Conservation (phyloP, 140 eudicot genomes). For the Erigeron philadelphicus region DNA sequence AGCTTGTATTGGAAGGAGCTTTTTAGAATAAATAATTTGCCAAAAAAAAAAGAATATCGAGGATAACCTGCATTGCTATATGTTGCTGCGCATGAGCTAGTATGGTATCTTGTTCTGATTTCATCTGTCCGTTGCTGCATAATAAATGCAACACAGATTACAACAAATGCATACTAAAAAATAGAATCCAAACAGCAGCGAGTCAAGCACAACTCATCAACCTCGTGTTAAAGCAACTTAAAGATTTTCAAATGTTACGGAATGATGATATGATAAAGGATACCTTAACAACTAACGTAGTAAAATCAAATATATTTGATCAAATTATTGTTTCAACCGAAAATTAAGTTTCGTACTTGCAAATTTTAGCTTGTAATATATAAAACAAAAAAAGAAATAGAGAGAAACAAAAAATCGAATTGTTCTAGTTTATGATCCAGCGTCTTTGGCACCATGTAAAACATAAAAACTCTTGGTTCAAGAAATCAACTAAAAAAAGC, state of each 20-base stretch:
- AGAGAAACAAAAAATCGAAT: not conserved
- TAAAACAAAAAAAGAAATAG: not conserved
- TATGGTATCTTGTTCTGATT: conserved; percentile 67
- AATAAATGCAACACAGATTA: not conserved
- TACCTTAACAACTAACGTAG: not conserved
- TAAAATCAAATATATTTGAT: not conserved
- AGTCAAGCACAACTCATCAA: not conserved
- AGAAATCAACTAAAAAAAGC: not conserved
- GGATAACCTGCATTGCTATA: conserved; percentile 75
- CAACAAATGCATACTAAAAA: not conserved
- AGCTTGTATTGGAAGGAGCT: not conserved
- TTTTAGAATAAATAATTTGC: not conserved
- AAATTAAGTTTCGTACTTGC: not conserved
- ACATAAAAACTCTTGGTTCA: not conserved
- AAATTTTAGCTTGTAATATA: not conserved
- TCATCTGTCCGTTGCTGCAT: conserved; percentile 69
- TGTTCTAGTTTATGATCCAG: not conserved
- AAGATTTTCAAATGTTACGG: not conserved
- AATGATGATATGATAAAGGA: not conserved
- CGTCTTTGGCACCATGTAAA: not conserved
- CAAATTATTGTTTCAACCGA: not conserved
- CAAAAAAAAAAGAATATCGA: not conserved
- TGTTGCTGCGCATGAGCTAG: conserved; percentile 92
- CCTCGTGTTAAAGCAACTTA: not conserved
- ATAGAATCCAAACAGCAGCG: not conserved